A percentile compares a stretch with the other conserved stretches of the same genome.
phyloP scores from a whole-genome alignment of 345 rosid genomes.

The Corchorus capsularis region DNA sequence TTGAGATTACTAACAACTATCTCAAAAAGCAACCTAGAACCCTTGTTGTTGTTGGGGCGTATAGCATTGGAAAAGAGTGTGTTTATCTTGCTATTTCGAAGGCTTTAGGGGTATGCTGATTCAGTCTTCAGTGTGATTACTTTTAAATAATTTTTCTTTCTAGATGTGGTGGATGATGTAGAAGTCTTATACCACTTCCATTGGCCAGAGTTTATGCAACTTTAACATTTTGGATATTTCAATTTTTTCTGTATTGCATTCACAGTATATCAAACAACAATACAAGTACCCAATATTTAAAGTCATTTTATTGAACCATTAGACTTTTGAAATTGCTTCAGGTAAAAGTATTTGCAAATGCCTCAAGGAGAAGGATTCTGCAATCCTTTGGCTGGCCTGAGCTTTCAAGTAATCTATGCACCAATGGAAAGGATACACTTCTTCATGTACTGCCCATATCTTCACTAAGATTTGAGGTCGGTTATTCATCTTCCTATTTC shows the following conservation, averaged over 20 bases:
- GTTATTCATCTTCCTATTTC: background rate
- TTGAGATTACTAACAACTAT: constrained; percentile 49
- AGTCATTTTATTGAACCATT: background rate
- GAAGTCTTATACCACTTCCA: background rate
- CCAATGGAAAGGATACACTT: constrained; percentile 60
- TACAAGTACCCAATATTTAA: background rate
- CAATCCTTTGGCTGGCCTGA: constrained; percentile 73
- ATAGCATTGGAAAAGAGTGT: constrained; percentile 80
- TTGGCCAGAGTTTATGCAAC: too few species aligned
- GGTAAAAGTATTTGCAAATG: constrained; percentile 68
- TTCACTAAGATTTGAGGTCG: constrained; percentile 59
- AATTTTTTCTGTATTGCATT: too few species aligned
- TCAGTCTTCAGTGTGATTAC: background rate
- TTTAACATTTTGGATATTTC: too few species aligned
- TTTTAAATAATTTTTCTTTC: background rate
- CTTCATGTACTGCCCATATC: constrained; percentile 81
- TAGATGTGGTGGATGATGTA: background rate
- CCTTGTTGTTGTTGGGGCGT: constrained; percentile 76
- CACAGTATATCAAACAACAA: too few species aligned
- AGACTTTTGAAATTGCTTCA: constrained; percentile 21
- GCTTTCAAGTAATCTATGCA: constrained; percentile 53
- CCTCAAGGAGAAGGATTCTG: constrained; percentile 63
- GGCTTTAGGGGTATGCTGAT: constrained; percentile 59
- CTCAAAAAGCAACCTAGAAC: constrained; percentile 69
- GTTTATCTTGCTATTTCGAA: constrained; percentile 79